A percentile compares a stretch with the other conserved stretches of the same genome.
phyloP scores from a whole-genome alignment of 257 asterid genomes.

The Mitragyna speciosa region DNA sequence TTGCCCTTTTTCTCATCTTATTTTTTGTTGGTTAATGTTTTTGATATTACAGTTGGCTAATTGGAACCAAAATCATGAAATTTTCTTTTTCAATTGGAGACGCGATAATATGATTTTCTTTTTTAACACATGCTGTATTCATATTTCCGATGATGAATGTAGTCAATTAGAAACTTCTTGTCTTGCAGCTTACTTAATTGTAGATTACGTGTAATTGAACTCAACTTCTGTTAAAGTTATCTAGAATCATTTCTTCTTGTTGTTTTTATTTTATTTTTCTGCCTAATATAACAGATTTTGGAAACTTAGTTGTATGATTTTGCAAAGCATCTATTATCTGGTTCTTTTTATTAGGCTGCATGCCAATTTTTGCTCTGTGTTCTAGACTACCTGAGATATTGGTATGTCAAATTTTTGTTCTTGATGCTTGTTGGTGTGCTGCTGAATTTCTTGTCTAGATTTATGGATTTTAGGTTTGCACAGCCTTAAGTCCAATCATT shows the following conservation, averaged over 20 bases:
- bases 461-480: neutral
- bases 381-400: neutral
- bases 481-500: neutral
- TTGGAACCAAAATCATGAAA: neutral
- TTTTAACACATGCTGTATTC: neutral
- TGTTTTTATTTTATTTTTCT: neutral
- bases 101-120: neutral
- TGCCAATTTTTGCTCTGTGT: too few relatives aligned
- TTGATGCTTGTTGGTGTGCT: neutral
- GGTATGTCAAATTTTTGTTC: neutral
- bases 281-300: neutral
- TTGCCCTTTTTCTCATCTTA: neutral
- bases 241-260: neutral
- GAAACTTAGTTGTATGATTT: neutral
- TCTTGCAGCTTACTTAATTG: neutral
- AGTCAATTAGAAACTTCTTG: neutral
- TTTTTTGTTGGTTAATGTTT: slow-evolving; percentile 4
- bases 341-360: neutral
- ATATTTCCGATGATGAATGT: neutral
- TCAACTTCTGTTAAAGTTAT: neutral
- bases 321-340: neutral
- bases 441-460: neutral
- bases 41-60: neutral
- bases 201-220: neutral
- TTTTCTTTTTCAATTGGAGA: neutral